Conservation (phyloP, 73 alveolate species). For the Durusdinium trenchii region DNA sequence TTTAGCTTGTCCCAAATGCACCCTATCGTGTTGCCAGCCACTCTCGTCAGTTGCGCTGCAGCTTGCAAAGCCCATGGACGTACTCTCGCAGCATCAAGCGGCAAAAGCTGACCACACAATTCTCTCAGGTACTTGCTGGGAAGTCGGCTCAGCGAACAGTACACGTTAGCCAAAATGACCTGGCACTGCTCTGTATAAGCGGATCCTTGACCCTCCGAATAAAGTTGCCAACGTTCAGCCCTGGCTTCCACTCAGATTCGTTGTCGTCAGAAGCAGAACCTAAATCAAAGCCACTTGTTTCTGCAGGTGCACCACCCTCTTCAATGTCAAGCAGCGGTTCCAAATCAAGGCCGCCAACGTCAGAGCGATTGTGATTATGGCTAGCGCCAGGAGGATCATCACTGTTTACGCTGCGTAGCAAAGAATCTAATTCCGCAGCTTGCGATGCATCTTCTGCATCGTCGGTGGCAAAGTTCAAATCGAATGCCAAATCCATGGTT, state of each 20-base stretch:
- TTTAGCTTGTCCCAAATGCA: neutral
- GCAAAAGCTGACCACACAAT: neutral
- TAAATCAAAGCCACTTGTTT: too few species aligned
- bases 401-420: too few species aligned
- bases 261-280: too few species aligned
- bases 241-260: neutral
- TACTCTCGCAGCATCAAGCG: neutral
- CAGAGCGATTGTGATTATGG: too few species aligned
- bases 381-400: too few species aligned
- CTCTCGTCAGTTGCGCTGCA: neutral
- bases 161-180: neutral
- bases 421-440: too few species aligned
- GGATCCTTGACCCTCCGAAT: neutral
- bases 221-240: neutral
- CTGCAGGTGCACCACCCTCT: too few species aligned
- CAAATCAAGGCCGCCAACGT: too few species aligned
- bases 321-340: too few species aligned
- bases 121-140: neutral
- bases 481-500: too few species aligned
- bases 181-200: neutral
- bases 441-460: too few species aligned
- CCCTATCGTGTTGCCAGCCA: slow-evolving; percentile 5
- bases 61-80: slow-evolving; percentile 4
- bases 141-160: neutral
- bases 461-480: too few species aligned